Conservation (phyloP, 2,329 filamentous ascomycete species). For the Paracorniculantispora psalliotae region DNA sequence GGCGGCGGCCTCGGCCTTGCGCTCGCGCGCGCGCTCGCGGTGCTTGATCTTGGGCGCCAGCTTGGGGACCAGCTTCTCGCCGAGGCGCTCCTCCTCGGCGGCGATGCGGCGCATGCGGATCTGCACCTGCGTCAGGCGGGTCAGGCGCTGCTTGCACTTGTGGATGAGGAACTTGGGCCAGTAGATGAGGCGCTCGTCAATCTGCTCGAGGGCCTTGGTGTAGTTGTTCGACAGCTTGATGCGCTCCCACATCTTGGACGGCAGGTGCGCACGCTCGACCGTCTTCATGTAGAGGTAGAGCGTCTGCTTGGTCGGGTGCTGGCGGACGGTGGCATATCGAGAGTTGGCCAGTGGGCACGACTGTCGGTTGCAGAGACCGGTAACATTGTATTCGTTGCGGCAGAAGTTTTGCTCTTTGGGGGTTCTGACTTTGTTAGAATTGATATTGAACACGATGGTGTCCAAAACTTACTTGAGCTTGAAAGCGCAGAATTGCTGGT, state of each 20-base stretch:
- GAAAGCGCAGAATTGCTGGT: constrained; percentile 91
- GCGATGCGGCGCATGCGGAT: constrained; percentile 75
- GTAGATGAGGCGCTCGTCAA: constrained; percentile 83
- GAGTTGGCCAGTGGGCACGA: constrained; percentile 88
- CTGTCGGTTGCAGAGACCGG: constrained; percentile 77
- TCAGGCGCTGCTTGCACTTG: constrained; percentile 95
- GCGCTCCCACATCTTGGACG: constrained; percentile 89
- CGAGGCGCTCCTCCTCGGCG: constrained; percentile 82
- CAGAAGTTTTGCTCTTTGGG: constrained; percentile 90
- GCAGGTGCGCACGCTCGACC: constrained; percentile 80
- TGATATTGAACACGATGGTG: not conserved
- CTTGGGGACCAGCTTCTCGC: constrained; percentile 82
- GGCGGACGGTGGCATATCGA: constrained; percentile 85
- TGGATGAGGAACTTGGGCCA: constrained; percentile 91
- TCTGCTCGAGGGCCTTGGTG: constrained; percentile 77
- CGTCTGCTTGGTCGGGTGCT: constrained; percentile 72
- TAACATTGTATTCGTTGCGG: constrained; percentile 88
- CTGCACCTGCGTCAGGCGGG: constrained; percentile 84
- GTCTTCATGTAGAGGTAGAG: constrained; percentile 98
- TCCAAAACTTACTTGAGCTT: constrained; percentile 71
- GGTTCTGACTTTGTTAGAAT: constrained; percentile 48
- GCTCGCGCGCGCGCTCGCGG: constrained; percentile 69
- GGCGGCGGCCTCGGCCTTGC: constrained; percentile 74
- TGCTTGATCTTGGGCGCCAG: constrained; percentile 84
- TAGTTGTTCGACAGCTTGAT: constrained; percentile 90